phyloP scores from a whole-genome alignment of 495 filamentous ascomycete species.

The Aspergillus nanangensis region DNA sequence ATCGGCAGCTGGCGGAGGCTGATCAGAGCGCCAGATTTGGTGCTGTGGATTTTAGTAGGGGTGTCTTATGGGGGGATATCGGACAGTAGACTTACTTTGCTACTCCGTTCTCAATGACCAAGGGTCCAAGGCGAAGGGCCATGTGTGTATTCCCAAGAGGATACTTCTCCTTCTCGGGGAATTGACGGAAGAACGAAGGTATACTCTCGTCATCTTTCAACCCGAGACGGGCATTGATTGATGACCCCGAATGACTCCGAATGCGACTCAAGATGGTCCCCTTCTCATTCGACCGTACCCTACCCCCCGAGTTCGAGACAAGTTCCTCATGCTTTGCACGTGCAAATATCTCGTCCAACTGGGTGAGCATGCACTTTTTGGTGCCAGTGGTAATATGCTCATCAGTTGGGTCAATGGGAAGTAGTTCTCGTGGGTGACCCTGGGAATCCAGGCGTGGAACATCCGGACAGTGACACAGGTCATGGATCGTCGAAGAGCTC shows the following conservation, averaged over 20 bases:
- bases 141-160: slow-evolving; percentile 38
- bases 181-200: slow-evolving; percentile 24
- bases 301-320: not conserved
- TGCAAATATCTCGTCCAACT: slow-evolving; percentile 12
- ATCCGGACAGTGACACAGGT: slow-evolving; percentile 20
- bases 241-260: not conserved
- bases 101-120: slow-evolving; percentile 40
- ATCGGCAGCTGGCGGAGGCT: slow-evolving; percentile 22
- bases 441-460: slow-evolving; percentile 13
- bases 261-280: not conserved
- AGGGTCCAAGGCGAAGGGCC: slow-evolving; percentile 34
- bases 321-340: slow-evolving; percentile 20
- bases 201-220: slow-evolving; percentile 25
- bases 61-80: no score
- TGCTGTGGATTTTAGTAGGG: slow-evolving; percentile 14
- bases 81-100: slow-evolving; percentile 17
- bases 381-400: slow-evolving; percentile 6
- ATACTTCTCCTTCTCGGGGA: slow-evolving; percentile 21
- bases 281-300: not conserved
- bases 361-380: slow-evolving; percentile 15
- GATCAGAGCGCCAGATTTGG: slow-evolving; percentile 25
- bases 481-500: slow-evolving; percentile 7
- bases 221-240: no score
- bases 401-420: slow-evolving; percentile 15
- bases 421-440: slow-evolving; percentile 10